Evolutionary conservation across 78 protist species (phyloP).

Genomic region (Blattamonas nauphoetae): DNA sequence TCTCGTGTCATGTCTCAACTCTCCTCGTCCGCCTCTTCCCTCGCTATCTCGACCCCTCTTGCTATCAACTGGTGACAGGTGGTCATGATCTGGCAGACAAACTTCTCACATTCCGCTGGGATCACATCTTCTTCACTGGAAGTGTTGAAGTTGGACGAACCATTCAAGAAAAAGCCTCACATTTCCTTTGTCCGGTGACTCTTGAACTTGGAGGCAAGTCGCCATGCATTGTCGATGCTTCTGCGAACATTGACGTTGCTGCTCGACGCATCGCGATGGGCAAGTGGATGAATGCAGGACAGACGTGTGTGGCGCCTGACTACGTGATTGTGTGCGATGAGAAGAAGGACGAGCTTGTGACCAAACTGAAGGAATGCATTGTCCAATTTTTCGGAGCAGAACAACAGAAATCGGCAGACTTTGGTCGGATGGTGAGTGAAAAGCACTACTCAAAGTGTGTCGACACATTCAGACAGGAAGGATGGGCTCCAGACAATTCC

Average conservation of each 20-base stretch:
- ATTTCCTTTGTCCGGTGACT: constrained; percentile 64
- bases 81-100: constrained; percentile 27
- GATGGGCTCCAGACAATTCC: neutral
- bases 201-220: constrained; percentile 86
- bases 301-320: constrained; percentile 75
- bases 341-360: neutral
- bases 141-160: constrained; percentile 47
- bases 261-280: constrained; percentile 48
- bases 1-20: constrained; percentile 13
- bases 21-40: constrained; percentile 30
- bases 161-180: constrained; percentile 57
- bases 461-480: neutral
- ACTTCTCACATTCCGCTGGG: constrained; percentile 48
- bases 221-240: constrained; percentile 64
- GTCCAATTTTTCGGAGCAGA: neutral
- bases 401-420: neutral
- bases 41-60: constrained; percentile 25
- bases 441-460: neutral
- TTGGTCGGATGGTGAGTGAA: neutral
- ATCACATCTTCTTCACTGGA: constrained; percentile 62
- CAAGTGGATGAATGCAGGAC: constrained; percentile 63
- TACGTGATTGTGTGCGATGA: constrained; percentile 18
- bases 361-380: neutral
- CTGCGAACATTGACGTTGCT: constrained; percentile 34
- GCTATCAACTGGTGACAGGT: constrained; percentile 30